Conservation (phyloP, 2,329 filamentous ascomycete genomes). For the Fusarium liriodendri region DNA sequence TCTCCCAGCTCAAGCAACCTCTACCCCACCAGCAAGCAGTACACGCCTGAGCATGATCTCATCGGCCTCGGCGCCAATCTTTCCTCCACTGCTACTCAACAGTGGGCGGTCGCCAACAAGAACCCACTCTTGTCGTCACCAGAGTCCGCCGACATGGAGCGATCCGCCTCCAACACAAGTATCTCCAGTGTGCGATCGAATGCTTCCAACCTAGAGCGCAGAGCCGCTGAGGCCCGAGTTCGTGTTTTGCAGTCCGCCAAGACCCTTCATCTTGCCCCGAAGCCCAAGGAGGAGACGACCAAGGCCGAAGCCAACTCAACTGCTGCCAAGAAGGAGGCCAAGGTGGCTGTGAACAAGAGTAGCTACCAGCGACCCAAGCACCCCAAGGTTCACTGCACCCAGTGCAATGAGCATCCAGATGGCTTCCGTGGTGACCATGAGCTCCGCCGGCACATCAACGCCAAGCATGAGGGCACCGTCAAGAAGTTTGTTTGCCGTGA, state of each 20-base stretch:
- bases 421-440: conserved; percentile 92
- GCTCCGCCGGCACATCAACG: conserved; percentile 73
- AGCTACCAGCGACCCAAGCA: conserved; percentile 73
- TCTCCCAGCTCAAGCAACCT: conserved; percentile 30
- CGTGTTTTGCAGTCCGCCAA: conserved; percentile 58
- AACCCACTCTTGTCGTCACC: conserved; percentile 43
- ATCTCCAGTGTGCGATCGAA: conserved; percentile 56
- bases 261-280: conserved; percentile 57
- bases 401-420: conserved; percentile 78
- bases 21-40: conserved; percentile 44
- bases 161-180: conserved; percentile 60
- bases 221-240: conserved; percentile 60
- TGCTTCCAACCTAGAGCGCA: conserved; percentile 56
- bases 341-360: conserved; percentile 56
- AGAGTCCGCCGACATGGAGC: conserved; percentile 56
- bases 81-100: conserved; percentile 31
- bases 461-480: conserved; percentile 69
- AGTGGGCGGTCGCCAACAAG: conserved; percentile 47
- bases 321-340: conserved; percentile 53
- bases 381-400: conserved; percentile 75
- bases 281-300: conserved; percentile 47
- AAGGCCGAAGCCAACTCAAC: conserved; percentile 7
- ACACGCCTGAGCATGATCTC: conserved; percentile 46
- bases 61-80: conserved; percentile 55
- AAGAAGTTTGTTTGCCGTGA: conserved; percentile 71